Evolutionary conservation across 1,284 basidiomycete species (phyloP).

Genomic region (Athelia sp.): DNA sequence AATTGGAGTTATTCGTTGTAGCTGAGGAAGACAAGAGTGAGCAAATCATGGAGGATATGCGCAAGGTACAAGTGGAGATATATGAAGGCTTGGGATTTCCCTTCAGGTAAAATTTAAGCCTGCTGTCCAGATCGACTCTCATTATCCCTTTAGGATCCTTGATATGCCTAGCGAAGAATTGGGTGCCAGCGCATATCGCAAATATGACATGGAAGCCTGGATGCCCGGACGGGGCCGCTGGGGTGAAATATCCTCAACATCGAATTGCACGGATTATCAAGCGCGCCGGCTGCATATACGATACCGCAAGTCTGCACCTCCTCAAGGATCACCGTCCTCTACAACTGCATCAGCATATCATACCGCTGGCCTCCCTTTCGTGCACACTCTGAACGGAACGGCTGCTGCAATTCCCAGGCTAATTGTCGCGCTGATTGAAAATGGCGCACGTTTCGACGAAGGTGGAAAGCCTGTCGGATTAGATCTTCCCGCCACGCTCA

Average conservation of each 20-base stretch:
- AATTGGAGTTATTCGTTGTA: slow-evolving; percentile 87
- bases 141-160: slow-evolving; percentile 58
- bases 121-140: slow-evolving; percentile 2
- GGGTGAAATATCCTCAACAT: slow-evolving; percentile 95
- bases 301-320: slow-evolving; percentile 39
- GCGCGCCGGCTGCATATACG: slow-evolving; percentile 85
- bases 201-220: slow-evolving; percentile 99
- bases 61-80: slow-evolving; percentile 72
- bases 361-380: slow-evolving; percentile 49
- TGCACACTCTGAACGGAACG: slow-evolving; percentile 92
- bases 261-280: slow-evolving; percentile 95
- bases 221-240: slow-evolving; percentile 96
- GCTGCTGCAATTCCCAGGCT: slow-evolving; percentile 88
- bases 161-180: slow-evolving; percentile 99
- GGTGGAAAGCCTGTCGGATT: slow-evolving; percentile 49
- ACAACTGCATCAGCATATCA: slow-evolving; percentile 14
- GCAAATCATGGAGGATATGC: slow-evolving; percentile 77
- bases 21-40: slow-evolving; percentile 63
- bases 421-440: slow-evolving; percentile 86
- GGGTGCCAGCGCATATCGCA: slow-evolving; percentile 90
- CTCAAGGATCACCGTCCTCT: slow-evolving; percentile 18
- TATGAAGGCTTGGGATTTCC: slow-evolving; percentile 70
- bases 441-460: slow-evolving; percentile 68
- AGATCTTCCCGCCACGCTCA: slow-evolving; percentile 57
- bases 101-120: slow-evolving; percentile 56